Conservation (phyloP, 495 filamentous ascomycete genomes). For the Diplogelasinospora grovesii region DNA sequence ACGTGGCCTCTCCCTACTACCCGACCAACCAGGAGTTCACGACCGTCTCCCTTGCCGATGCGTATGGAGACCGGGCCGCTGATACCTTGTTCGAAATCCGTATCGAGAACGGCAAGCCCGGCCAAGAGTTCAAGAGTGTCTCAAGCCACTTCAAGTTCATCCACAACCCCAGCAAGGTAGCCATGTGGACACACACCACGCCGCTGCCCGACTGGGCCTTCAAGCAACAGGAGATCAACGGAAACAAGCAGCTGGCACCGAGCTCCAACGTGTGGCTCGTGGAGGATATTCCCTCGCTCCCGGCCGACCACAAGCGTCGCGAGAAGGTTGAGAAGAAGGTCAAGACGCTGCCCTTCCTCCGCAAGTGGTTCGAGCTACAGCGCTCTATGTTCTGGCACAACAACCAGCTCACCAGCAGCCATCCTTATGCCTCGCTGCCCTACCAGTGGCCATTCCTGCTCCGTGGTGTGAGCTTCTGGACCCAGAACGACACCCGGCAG, state of each 20-base stretch:
- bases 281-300: constrained; percentile 79
- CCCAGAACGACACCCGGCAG: constrained; percentile 87
- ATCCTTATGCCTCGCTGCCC: constrained; percentile 92
- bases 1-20: constrained; percentile 95
- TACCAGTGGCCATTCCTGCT: constrained; percentile 97
- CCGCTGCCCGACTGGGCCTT: constrained; percentile 94
- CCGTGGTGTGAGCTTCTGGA: constrained; percentile 98
- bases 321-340: constrained; percentile 65
- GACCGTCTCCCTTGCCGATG: constrained; percentile 64
- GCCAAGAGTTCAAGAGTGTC: constrained; percentile 82
- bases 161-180: constrained; percentile 87
- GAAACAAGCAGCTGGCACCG: constrained; percentile 91
- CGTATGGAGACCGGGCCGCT: constrained; percentile 69
- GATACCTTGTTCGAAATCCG: constrained; percentile 91
- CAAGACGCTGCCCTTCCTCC: constrained; percentile 79
- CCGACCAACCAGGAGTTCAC: constrained; percentile 99
- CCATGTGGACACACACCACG: constrained; percentile 96
- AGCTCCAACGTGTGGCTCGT: constrained; percentile 91
- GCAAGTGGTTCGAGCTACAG: constrained; percentile 94
- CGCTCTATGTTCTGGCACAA: constrained; percentile 99
- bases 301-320: constrained; percentile 60
- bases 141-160: constrained; percentile 91
- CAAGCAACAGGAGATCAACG: constrained; percentile 98
- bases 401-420: constrained; percentile 91
- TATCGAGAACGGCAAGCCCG: constrained; percentile 76